These are phyloP conservation scores for Lepidium aucheri DNA, from an alignment of 345 rosid genomes.

Conservation along the genomic window DNA sequence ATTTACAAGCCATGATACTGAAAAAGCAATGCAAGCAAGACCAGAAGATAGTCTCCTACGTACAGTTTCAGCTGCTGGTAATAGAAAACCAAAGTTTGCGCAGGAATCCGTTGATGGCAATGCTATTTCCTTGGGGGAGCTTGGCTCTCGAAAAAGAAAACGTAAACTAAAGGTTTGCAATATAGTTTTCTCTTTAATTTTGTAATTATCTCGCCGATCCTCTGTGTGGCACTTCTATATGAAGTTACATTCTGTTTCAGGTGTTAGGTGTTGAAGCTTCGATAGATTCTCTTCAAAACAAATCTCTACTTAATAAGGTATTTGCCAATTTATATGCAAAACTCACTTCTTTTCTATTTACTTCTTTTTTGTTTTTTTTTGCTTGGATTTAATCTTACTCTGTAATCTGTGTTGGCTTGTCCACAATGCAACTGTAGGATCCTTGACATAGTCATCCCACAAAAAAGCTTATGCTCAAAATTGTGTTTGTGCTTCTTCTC, in stretches of 20 bases:
- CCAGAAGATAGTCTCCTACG: constrained; percentile 1
- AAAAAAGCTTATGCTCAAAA: background rate
- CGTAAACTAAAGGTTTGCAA: constrained; percentile 25
- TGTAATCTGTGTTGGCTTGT: background rate
- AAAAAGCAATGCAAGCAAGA: constrained; percentile 34
- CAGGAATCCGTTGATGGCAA: constrained; percentile 10
- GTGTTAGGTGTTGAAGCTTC: constrained; percentile 11
- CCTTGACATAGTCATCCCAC: background rate
- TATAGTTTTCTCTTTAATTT: background rate
- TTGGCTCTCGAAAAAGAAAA: constrained; percentile 18
- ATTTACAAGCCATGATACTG: constrained; percentile 32
- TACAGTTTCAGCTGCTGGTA: constrained; percentile 14
- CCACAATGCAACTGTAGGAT: background rate
- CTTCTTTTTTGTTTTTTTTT: background rate
- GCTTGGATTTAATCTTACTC: constrained; percentile 5
- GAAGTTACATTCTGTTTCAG: background rate
- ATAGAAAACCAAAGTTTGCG: constrained; percentile 32
- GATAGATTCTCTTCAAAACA: constrained; percentile 27
- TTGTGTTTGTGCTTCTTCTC: background rate
- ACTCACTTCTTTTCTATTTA: background rate
- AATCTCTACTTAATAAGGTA: constrained; percentile 44
- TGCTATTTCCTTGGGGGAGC: background rate
- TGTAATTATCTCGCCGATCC: background rate
- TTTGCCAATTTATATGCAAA: background rate
- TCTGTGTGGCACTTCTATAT: background rate